Percentiles rank a stretch among this genome's conserved stretches.
These are phyloP conservation scores for Aspergillus ochraceoroseus DNA, from an alignment of 2,329 filamentous ascomycete species.

Conservation along the genomic window DNA sequence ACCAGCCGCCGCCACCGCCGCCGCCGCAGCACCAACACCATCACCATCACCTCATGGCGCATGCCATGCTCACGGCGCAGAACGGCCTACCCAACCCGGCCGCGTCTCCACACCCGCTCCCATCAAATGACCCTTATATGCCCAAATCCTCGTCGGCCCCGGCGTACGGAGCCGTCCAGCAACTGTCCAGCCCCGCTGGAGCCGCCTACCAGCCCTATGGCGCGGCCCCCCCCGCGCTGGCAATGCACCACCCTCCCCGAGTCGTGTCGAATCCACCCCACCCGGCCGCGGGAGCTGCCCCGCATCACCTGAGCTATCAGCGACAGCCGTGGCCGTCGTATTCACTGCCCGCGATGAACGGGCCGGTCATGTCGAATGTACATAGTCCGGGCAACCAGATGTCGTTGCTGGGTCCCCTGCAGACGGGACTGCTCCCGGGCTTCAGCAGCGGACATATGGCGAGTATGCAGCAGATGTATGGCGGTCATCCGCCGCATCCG, in stretches of 20 bases:
- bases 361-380: slow-evolving; percentile 72
- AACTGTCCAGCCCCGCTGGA: slow-evolving; percentile 47
- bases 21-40: slow-evolving; percentile 41
- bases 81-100: slow-evolving; percentile 28
- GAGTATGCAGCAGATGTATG: slow-evolving; percentile 58
- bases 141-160: slow-evolving; percentile 52
- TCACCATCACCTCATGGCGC: slow-evolving; percentile 37
- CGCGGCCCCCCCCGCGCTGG: slow-evolving; percentile 44
- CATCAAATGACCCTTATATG: slow-evolving; percentile 55
- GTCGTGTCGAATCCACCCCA: slow-evolving; percentile 39
- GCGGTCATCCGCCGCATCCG: slow-evolving; percentile 49
- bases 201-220: slow-evolving; percentile 39
- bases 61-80: slow-evolving; percentile 50
- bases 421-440: slow-evolving; percentile 52
- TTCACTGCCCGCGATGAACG: slow-evolving; percentile 58
- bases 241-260: slow-evolving; percentile 42
- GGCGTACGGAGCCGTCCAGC: slow-evolving; percentile 36
- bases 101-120: slow-evolving; percentile 50
- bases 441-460: slow-evolving; percentile 59
- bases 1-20: slow-evolving; percentile 53
- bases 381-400: slow-evolving; percentile 68
- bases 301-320: slow-evolving; percentile 34
- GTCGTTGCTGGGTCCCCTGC: slow-evolving; percentile 61
- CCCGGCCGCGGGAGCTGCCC: slow-evolving; percentile 1
- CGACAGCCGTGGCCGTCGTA: slow-evolving; percentile 50